These are phyloP conservation scores for Colletotrichum echinochloae DNA, from an alignment of 2,329 filamentous ascomycete genomes.

Conservation along the genomic window DNA sequence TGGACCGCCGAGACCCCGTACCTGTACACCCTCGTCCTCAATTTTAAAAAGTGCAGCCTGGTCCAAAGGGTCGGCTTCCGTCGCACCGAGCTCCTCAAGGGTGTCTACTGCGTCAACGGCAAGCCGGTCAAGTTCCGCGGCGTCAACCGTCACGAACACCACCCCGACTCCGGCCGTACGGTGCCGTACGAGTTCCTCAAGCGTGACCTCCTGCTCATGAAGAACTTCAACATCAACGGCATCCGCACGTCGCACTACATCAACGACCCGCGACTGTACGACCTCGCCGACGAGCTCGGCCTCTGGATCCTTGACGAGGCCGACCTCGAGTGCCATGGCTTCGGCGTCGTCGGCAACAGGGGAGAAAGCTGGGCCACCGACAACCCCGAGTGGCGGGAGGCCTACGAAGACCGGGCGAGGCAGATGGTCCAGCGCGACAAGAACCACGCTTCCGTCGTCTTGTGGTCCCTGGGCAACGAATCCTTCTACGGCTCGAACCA, in stretches of 20 bases:
- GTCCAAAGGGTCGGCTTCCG: constrained; percentile 73
- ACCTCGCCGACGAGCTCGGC: constrained; percentile 72
- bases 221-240: constrained; percentile 76
- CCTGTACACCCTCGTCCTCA: constrained; percentile 65
- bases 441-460: constrained; percentile 73
- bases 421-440: constrained; percentile 72
- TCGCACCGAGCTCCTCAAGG: constrained; percentile 69
- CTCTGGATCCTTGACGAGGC: constrained; percentile 73
- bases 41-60: constrained; percentile 54
- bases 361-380: constrained; percentile 66
- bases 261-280: constrained; percentile 70
- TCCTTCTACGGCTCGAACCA: constrained; percentile 78
- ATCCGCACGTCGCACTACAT: constrained; percentile 77
- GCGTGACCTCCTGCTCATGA: constrained; percentile 74
- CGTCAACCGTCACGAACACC: constrained; percentile 78
- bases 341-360: constrained; percentile 55
- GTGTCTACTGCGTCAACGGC: constrained; percentile 74
- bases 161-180: constrained; percentile 70
- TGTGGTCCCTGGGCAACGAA: constrained; percentile 81
- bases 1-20: constrained; percentile 79
- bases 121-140: constrained; percentile 73
- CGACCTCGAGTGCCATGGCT: constrained; percentile 67
- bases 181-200: constrained; percentile 72
- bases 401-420: constrained; percentile 74
- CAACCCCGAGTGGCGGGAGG: constrained; percentile 70